These are phyloP conservation scores for Cryptosporidium bovis DNA, from an alignment of 169 alveolate species.

Conservation along the genomic window DNA sequence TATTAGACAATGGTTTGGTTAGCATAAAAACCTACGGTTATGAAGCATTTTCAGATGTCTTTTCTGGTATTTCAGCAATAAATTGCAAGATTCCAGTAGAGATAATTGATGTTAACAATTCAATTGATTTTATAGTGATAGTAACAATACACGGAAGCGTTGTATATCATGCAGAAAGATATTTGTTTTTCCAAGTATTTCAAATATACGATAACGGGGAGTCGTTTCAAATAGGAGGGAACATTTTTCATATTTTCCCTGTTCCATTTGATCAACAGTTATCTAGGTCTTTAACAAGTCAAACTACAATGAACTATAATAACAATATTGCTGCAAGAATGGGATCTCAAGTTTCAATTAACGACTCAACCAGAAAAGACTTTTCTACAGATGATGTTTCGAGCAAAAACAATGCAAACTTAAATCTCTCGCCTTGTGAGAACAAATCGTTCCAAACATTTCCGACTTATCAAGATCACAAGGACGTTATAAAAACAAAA, in stretches of 20 bases:
- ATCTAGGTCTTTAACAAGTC: neutral
- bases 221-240: slow-evolving; percentile 9
- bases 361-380: neutral
- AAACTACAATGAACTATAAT: neutral
- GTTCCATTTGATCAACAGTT: slow-evolving; percentile 13
- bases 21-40: slow-evolving; percentile 14
- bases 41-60: slow-evolving; percentile 3
- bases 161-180: slow-evolving; percentile 17
- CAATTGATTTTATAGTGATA: neutral
- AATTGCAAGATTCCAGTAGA: slow-evolving; percentile 68
- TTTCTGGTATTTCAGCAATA: slow-evolving; percentile 41
- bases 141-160: slow-evolving; percentile 46
- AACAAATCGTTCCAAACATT: slow-evolving; percentile 14
- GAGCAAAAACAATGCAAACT: neutral
- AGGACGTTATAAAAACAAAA: slow-evolving; percentile 1
- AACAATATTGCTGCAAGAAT: neutral
- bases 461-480: slow-evolving; percentile 56
- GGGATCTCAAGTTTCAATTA: neutral
- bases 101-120: slow-evolving; percentile 34
- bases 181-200: slow-evolving; percentile 54
- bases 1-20: slow-evolving; percentile 23
- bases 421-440: neutral
- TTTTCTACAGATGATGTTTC: neutral
- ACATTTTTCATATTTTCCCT: slow-evolving; percentile 43
- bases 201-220: neutral